Conservation (phyloP, 2,329 filamentous ascomycete species). For the Epichloe bromicola region DNA sequence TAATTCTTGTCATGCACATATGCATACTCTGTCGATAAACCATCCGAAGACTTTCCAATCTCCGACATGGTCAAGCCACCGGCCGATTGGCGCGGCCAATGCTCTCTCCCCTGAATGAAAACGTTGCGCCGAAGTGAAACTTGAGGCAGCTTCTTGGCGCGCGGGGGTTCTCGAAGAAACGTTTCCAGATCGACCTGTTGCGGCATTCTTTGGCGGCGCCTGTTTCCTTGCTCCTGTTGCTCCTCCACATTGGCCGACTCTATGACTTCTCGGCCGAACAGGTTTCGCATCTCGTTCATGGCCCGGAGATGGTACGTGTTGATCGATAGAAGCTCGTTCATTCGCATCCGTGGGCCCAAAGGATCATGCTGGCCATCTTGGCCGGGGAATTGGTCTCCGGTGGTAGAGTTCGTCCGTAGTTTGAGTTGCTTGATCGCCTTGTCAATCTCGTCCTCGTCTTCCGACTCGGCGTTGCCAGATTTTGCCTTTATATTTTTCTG, state of each 20-base stretch:
- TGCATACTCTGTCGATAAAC: conserved; percentile 54
- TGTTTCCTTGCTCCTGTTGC: conserved; percentile 26
- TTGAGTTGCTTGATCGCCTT: conserved; percentile 35
- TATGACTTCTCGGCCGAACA: conserved; percentile 45
- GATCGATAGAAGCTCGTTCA: conserved; percentile 33
- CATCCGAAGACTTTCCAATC: conserved; percentile 29
- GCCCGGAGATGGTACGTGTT: conserved; percentile 66
- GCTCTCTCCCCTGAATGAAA: conserved; percentile 75
- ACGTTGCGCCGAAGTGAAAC: conserved; percentile 64
- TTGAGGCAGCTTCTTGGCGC: conserved; percentile 50
- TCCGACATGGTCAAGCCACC: conserved; percentile 74
- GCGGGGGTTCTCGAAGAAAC: conserved; percentile 40
- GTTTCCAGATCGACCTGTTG: conserved; percentile 46
- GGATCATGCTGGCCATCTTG: conserved; percentile 8
- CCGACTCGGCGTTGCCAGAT: conserved; percentile 12
- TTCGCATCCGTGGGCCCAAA: conserved; percentile 7
- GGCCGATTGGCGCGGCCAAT: conserved; percentile 69
- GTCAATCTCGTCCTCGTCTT: conserved; percentile 41
- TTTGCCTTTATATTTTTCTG: conserved; percentile 23
- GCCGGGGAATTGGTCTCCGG: background rate
- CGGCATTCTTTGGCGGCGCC: conserved; percentile 20
- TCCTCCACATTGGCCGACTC: conserved; percentile 39
- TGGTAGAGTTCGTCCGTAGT: background rate
- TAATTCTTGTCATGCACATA: conserved; percentile 68
- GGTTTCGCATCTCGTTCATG: conserved; percentile 72